Percentiles rank a stretch among this genome's conserved stretches.
phyloP scores from a whole-genome alignment of 768 basidiomycete genomes.

The Lanmaoa rubissima region DNA sequence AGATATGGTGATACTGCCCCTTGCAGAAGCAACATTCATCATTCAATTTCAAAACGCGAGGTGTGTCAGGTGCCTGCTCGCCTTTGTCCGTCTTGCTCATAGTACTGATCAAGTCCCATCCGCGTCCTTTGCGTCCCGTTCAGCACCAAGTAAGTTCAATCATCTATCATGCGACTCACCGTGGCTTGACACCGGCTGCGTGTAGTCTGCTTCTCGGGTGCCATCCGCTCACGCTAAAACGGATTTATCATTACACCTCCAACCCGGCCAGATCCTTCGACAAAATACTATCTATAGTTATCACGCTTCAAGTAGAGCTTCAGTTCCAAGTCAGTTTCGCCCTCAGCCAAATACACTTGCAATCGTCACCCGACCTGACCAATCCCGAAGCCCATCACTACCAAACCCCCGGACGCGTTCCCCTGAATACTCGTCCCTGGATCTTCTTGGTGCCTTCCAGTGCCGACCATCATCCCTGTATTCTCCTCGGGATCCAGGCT shows the following conservation, averaged over 20 bases:
- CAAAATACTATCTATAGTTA: conserved; percentile 23
- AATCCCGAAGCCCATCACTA: conserved; percentile 13
- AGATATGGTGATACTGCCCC: neutral
- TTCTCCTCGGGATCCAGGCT: conserved; percentile 14
- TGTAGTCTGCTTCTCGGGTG: conserved; percentile 9
- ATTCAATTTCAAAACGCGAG: conserved; percentile 9
- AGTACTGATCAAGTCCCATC: conserved; percentile 11
- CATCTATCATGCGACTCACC: neutral
- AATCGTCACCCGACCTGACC: conserved; percentile 3
- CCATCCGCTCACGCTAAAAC: neutral
- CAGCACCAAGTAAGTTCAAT: conserved; percentile 21
- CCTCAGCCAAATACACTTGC: conserved; percentile 1
- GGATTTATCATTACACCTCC: conserved; percentile 49
- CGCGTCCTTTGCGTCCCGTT: conserved; percentile 4
- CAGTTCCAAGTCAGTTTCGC: conserved; percentile 2
- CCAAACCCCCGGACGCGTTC: conserved; percentile 5
- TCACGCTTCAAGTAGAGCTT: neutral
- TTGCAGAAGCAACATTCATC: neutral
- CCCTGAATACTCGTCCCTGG: neutral
- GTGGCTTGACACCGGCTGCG: conserved; percentile 9
- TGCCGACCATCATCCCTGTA: conserved; percentile 4
- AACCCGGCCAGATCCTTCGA: conserved; percentile 58
- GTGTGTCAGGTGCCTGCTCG: conserved; percentile 19
- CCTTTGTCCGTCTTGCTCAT: conserved; percentile 7
- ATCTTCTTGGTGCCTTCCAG: neutral